These are phyloP conservation scores for Euphorbia celastroides DNA, from an alignment of 441 rosid species.

Conservation along the genomic window DNA sequence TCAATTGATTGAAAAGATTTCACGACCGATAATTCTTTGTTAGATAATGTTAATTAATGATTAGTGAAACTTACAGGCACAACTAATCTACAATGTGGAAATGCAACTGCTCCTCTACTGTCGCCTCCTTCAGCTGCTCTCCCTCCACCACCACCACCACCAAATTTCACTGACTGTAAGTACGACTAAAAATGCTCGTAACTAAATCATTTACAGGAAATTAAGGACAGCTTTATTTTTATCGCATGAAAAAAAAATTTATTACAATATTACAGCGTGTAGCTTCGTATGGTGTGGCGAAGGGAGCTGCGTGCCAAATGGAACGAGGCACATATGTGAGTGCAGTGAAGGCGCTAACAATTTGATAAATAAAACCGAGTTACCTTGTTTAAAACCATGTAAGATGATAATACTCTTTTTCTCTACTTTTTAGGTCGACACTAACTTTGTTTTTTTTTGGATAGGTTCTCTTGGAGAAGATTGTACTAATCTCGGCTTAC, in stretches of 20 bases:
- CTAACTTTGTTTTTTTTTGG: background rate
- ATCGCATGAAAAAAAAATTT: too few relatives aligned
- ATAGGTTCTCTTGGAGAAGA: constrained; percentile 35
- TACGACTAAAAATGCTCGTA: background rate
- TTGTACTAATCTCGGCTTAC: constrained; percentile 22
- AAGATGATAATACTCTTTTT: background rate
- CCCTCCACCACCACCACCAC: background rate
- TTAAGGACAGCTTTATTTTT: too few relatives aligned
- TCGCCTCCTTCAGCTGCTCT: constrained; percentile 18
- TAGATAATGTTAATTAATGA: too few relatives aligned
- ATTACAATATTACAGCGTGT: constrained; percentile 32
- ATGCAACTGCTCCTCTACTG: constrained; percentile 27
- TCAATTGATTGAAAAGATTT: too few relatives aligned
- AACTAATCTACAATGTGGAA: constrained; percentile 28
- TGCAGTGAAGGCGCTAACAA: constrained; percentile 35
- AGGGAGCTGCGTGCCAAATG: constrained; percentile 33
- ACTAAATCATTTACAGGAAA: background rate
- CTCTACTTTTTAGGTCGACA: background rate
- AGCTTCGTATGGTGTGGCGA: constrained; percentile 37
- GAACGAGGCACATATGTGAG: constrained; percentile 28
- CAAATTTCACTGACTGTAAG: constrained; percentile 18
- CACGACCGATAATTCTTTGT: too few relatives aligned
- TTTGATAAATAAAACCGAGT: constrained; percentile 13
- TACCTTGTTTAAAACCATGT: constrained; percentile 34
- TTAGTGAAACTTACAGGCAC: constrained; percentile 34